Evolutionary conservation across 2,329 filamentous ascomycete genomes (phyloP), one percentile per base, ranked within the genome.

Genomic region (Colletotrichum siamense): DNA sequence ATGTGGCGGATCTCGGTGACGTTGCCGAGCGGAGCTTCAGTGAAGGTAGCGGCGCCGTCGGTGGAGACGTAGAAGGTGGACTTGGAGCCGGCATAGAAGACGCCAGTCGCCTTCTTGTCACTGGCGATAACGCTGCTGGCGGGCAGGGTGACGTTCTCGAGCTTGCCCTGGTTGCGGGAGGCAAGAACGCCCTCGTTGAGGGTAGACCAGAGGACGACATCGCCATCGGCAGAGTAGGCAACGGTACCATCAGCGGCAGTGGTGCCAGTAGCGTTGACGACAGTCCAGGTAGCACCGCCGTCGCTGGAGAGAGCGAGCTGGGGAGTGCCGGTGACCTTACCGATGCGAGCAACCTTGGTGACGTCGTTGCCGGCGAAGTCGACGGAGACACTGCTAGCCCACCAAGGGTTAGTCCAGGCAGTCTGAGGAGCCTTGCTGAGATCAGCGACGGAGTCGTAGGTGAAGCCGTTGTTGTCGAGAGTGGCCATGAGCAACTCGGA

Each of bases 391-490:
- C 87, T 86, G 1, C 84, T 84, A 2, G 87, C 82, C 81, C 87
- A 91, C 72, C 84, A 86, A 1, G 89, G 89, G 18, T 82, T 85
- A 72, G 87, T 85, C 88, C 88, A 91, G 3, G 84, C 83, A 2
- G 83, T 84, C 13, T 85, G 79, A 0, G 89, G 89, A 0, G 88
- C 79, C 1, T 83, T 88, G 72, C 79, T 82, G 1, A 91, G 81
- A 26, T 82, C 82, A 4, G 77, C 79, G 44, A 82, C 82, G 16
- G 79, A 83, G 15, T 81, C 79, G 78, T 88, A 89, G 1, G 88
- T 89, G 79, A 90, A 92, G 0, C 90, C 90, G 66, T 86, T 87
- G 77, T 88, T 86, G 69, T 92, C 90, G 6, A 85, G 88, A 0
- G 90, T 87, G 3, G 86, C 89, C 1, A 86, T 88, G 4, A 91